phyloP scores from a whole-genome alignment of 2,329 filamentous ascomycete species.

The Monilinia polystroma region DNA sequence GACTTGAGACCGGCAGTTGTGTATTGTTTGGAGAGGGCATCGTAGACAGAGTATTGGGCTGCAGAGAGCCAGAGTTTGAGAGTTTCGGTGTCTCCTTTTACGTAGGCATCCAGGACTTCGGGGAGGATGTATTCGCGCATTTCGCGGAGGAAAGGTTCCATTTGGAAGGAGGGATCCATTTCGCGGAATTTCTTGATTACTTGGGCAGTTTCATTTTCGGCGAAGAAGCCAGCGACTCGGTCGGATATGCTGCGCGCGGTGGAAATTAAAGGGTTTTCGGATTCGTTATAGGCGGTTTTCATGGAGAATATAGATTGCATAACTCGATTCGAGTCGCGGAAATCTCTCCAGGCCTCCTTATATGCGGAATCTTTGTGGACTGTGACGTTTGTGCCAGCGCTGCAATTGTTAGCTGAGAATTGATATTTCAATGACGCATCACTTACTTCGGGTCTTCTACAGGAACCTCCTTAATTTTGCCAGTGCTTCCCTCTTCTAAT shows the following conservation, averaged over 20 bases:
- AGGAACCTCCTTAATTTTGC: conserved; percentile 56
- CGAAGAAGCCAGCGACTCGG: conserved; percentile 90
- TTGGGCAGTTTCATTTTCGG: conserved; percentile 95
- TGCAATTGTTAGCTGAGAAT: conserved; percentile 45
- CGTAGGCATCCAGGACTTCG: conserved; percentile 95
- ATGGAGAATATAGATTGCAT: conserved; percentile 86
- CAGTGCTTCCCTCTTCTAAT: conserved; percentile 52
- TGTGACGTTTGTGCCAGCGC: conserved; percentile 90
- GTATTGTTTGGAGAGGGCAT: conserved; percentile 95
- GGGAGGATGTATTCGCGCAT: conserved; percentile 97
- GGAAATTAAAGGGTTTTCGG: conserved; percentile 91
- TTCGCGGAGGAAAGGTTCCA: conserved; percentile 91
- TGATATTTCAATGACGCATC: conserved; percentile 1
- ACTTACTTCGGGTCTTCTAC: conserved; percentile 87
- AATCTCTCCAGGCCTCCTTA: conserved; percentile 98
- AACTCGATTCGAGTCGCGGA: conserved; percentile 84
- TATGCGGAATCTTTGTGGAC: conserved; percentile 95
- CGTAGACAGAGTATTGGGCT: conserved; percentile 94
- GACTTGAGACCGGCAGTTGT: conserved; percentile 89
- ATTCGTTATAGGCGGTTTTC: conserved; percentile 88
- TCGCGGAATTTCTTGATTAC: conserved; percentile 97
- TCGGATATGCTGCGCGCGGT: conserved; percentile 92
- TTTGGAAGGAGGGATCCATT: conserved; percentile 92
- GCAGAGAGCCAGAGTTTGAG: conserved; percentile 95
- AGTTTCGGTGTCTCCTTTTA: conserved; percentile 89